These are phyloP conservation scores for Ormosia emarginata DNA, from an alignment of 306 rosid species.

Conservation along the genomic window DNA sequence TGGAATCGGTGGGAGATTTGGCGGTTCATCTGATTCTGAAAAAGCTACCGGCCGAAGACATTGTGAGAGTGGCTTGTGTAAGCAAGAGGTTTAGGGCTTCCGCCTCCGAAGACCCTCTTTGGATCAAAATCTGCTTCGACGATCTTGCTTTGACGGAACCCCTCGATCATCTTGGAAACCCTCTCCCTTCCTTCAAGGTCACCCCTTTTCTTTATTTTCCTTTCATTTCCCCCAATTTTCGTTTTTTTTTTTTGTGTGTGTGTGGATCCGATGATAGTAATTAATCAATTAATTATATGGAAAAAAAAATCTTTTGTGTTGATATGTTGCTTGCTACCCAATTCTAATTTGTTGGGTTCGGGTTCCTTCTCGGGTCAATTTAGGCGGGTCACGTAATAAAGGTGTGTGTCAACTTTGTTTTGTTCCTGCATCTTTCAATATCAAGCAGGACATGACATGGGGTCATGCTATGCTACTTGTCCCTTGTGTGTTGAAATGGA, in stretches of 20 bases:
- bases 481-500: background rate
- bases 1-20: constrained; percentile 75
- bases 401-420: background rate
- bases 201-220: background rate
- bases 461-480: background rate
- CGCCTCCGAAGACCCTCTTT: constrained; percentile 66
- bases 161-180: constrained; percentile 58
- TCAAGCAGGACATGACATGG: background rate
- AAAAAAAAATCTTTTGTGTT: background rate
- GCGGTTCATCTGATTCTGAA: constrained; percentile 43
- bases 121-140: constrained; percentile 54
- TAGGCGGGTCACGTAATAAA: background rate
- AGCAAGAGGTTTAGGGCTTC: constrained; percentile 46
- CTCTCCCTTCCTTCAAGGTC: constrained; percentile 71
- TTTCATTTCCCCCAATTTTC: background rate
- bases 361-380: background rate
- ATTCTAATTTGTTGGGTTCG: background rate
- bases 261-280: background rate
- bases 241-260: too few species aligned
- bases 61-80: constrained; percentile 54
- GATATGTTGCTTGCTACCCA: background rate
- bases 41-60: constrained; percentile 56
- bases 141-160: constrained; percentile 58
- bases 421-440: background rate
- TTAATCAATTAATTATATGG: background rate